phyloP scores from a whole-genome alignment of 2,329 filamentous ascomycete genomes.

The Fusarium praegraminearum region DNA sequence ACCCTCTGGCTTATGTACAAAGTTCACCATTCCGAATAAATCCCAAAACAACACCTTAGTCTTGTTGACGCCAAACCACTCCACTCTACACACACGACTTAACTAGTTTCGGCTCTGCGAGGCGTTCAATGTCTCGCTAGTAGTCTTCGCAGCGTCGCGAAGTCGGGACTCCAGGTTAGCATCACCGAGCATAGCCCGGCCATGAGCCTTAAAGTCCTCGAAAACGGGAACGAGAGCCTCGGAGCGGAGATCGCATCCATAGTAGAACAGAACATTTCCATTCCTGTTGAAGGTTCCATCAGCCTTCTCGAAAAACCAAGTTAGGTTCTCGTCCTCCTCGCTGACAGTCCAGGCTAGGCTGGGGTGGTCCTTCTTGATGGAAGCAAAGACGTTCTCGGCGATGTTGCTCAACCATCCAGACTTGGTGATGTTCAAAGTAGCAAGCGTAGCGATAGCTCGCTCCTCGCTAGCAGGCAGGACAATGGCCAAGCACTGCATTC shows the following conservation, averaged over 20 bases:
- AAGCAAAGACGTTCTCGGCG: conserved; percentile 92
- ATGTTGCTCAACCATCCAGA: conserved; percentile 94
- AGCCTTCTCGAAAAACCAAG: conserved; percentile 98
- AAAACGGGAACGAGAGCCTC: conserved; percentile 80
- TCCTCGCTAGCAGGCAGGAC: conserved; percentile 79
- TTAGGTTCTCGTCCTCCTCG: conserved; percentile 94
- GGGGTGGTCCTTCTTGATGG: conserved; percentile 92
- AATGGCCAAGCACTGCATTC: conserved; percentile 91
- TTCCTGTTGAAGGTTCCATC: conserved; percentile 89
- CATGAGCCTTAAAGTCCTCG: conserved; percentile 76
- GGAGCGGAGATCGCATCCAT: conserved; percentile 83
- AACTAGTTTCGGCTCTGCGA: conserved; percentile 43
- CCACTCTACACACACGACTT: conserved; percentile 1
- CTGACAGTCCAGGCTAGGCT: conserved; percentile 97
- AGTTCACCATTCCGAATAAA: background rate
- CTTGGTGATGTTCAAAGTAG: conserved; percentile 93
- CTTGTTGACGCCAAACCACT: conserved; percentile 5
- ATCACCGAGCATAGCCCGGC: conserved; percentile 88
- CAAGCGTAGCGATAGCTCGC: conserved; percentile 80
- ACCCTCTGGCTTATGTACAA: background rate
- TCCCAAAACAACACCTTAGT: background rate
- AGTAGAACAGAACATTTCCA: conserved; percentile 96
- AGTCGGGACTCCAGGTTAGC: conserved; percentile 90
- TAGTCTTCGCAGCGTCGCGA: conserved; percentile 79
- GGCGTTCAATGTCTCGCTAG: conserved; percentile 63